Evolutionary conservation across 306 rosid genomes (phyloP).

Genomic region (Leucaena leucocephala): DNA sequence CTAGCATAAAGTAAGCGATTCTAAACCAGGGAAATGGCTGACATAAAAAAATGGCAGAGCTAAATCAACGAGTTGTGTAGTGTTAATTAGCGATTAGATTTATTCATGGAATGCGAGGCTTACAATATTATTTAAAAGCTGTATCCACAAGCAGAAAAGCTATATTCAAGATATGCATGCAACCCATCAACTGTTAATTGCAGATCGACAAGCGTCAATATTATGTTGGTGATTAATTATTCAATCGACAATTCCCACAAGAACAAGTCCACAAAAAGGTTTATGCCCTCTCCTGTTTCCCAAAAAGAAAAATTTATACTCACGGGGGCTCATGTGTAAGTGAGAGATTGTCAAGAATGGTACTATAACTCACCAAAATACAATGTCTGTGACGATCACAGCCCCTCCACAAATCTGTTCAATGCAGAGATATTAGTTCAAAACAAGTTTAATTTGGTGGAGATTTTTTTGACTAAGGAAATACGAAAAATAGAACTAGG

Average conservation of each 20-base stretch:
- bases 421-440: conserved; percentile 35
- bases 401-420: conserved; percentile 90
- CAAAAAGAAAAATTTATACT: conserved; percentile 9
- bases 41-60: conserved; percentile 19
- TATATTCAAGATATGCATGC: conserved; percentile 74
- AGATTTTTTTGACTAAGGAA: neutral
- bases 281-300: too few species aligned
- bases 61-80: neutral
- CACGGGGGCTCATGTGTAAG: conserved; percentile 63
- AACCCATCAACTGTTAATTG: conserved; percentile 68
- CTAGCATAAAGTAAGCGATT: conserved; percentile 67
- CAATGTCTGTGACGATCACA: conserved; percentile 70
- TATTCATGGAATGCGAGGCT: conserved; percentile 35
- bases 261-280: too few species aligned
- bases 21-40: conserved; percentile 91
- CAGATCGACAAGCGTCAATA: neutral
- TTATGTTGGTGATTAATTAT: neutral
- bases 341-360: conserved; percentile 69
- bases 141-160: conserved; percentile 72
- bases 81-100: neutral
- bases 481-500: neutral
- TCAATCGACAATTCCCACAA: too few species aligned
- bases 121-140: conserved; percentile 71
- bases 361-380: conserved; percentile 82
- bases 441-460: neutral